Evolutionary conservation across 1,284 basidiomycete genomes (phyloP).

Genomic region (Malassezia arunalokei): DNA sequence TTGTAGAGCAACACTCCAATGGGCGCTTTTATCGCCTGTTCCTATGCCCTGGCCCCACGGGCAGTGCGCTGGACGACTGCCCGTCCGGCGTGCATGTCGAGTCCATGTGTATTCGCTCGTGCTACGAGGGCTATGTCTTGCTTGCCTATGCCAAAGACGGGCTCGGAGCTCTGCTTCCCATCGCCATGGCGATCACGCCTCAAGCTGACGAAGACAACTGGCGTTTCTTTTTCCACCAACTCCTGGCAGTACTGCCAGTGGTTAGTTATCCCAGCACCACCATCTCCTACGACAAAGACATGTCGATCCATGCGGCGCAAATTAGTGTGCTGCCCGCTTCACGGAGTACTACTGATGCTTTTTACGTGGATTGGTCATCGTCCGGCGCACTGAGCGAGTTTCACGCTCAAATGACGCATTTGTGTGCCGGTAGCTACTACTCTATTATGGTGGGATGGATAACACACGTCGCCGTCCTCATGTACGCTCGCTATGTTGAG

Average conservation of each 20-base stretch:
- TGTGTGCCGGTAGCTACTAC: constrained; percentile 15
- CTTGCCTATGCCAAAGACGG: constrained; percentile 13
- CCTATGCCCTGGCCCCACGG: constrained; percentile 11
- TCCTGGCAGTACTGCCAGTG: constrained; percentile 11
- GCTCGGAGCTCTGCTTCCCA: constrained; percentile 6
- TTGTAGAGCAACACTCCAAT: constrained; percentile 15
- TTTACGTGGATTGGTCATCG: constrained; percentile 12
- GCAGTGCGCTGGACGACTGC: constrained; percentile 12
- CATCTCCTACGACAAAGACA: constrained; percentile 4
- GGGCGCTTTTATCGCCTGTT: constrained; percentile 15
- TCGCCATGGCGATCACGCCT: constrained; percentile 12
- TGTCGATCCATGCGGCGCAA: constrained; percentile 7
- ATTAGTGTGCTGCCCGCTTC: constrained; percentile 9
- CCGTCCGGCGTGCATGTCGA: constrained; percentile 15
- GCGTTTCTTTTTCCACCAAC: constrained; percentile 17
- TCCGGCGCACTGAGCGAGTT: constrained; percentile 14
- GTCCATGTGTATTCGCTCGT: constrained; percentile 9
- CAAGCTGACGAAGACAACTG: constrained; percentile 16
- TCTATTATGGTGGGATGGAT: constrained; percentile 15
- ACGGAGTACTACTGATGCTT: not conserved
- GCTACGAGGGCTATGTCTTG: constrained; percentile 10
- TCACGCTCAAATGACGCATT: constrained; percentile 8
- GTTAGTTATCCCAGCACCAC: constrained; percentile 11
- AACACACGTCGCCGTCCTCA: constrained; percentile 15
- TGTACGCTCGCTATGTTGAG: constrained; percentile 14